These are phyloP conservation scores for Tanacetum coccineum DNA, from an alignment of 129 eudicot species.

Conservation along the genomic window DNA sequence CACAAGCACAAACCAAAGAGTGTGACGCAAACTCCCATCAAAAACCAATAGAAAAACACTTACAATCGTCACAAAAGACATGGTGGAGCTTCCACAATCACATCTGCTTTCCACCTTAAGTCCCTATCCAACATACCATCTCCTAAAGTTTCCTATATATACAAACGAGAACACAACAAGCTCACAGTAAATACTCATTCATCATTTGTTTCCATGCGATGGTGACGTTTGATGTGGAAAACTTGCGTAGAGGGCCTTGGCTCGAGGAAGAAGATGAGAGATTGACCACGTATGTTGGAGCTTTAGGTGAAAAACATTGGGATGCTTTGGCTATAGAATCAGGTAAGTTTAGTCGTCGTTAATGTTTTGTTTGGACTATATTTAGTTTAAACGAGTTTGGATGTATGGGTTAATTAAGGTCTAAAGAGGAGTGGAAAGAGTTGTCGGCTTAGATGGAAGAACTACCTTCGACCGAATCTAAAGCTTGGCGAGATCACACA, in stretches of 20 bases:
- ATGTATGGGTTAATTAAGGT: constrained; percentile 42
- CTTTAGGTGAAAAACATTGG: constrained; percentile 71
- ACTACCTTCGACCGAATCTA: constrained; percentile 67
- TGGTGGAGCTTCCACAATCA: constrained; percentile 57
- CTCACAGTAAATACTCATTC: constrained; percentile 4
- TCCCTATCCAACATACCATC: constrained; percentile 29
- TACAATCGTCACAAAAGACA: constrained; percentile 21
- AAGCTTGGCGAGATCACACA: constrained; percentile 60
- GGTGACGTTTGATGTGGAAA: constrained; percentile 26
- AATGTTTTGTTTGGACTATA: background rate
- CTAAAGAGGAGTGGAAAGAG: constrained; percentile 79
- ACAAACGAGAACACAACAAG: constrained; percentile 18
- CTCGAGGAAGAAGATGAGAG: constrained; percentile 63
- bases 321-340: constrained; percentile 78
- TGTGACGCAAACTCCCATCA: constrained; percentile 43
- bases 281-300: constrained; percentile 39
- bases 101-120: constrained; percentile 49
- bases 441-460: constrained; percentile 76
- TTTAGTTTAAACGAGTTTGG: constrained; percentile 8
- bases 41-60: constrained; percentile 32
- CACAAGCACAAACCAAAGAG: constrained; percentile 35
- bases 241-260: constrained; percentile 80
- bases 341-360: constrained; percentile 38
- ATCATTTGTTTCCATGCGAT: constrained; percentile 10
- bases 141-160: constrained; percentile 33